phyloP scores from a whole-genome alignment of 441 rosid species.

The Viola pubescens region DNA sequence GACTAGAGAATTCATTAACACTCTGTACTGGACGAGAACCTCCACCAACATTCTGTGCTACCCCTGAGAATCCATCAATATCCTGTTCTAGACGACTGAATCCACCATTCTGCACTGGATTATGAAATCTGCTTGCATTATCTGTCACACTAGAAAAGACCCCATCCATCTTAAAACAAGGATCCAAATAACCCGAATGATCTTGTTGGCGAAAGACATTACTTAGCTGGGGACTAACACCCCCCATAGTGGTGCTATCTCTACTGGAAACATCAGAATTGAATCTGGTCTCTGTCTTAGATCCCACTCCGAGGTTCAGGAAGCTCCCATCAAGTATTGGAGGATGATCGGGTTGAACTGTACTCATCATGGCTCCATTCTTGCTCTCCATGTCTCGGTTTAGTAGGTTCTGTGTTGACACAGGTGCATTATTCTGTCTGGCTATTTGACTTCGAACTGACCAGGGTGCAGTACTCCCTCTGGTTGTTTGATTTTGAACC shows the following conservation, averaged over 20 bases:
- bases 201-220: slow-evolving; percentile 3
- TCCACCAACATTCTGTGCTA: slow-evolving; percentile 2
- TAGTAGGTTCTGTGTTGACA: neutral
- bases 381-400: neutral
- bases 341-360: neutral
- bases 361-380: neutral
- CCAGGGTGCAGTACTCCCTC: too few species aligned
- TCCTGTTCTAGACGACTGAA: neutral
- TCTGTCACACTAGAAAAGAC: slow-evolving; percentile 9
- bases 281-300: neutral
- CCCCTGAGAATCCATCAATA: slow-evolving; percentile 3
- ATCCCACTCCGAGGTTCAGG: slow-evolving; percentile 1
- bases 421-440: neutral
- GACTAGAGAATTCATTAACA: neutral
- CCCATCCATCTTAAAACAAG: neutral
- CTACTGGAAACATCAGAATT: neutral
- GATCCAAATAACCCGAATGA: neutral
- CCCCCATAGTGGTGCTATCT: neutral
- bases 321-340: slow-evolving; percentile 6
- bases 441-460: too few species aligned
- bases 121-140: neutral
- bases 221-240: slow-evolving; percentile 1
- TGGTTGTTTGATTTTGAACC: neutral
- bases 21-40: neutral
- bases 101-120: neutral